These are phyloP conservation scores for Fusarium penzigii DNA, from an alignment of 2,329 filamentous ascomycete genomes.

Conservation along the genomic window DNA sequence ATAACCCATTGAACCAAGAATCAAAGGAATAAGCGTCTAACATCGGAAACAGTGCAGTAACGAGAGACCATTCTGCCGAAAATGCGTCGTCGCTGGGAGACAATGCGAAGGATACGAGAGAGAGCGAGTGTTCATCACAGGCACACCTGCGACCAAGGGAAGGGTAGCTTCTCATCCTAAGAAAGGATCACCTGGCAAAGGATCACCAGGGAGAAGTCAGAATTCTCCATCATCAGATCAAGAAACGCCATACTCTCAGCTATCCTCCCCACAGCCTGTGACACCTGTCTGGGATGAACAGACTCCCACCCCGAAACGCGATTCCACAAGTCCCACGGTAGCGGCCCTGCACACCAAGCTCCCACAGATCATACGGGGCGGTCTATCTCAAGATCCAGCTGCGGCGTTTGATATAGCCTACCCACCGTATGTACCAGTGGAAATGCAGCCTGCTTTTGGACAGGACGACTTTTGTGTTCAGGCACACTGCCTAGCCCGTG, in stretches of 20 bases:
- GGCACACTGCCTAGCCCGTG: constrained; percentile 46
- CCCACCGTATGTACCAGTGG: constrained; percentile 39
- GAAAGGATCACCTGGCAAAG: constrained; percentile 37
- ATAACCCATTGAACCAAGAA: neutral
- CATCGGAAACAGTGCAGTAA: constrained; percentile 57
- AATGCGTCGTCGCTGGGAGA: constrained; percentile 58
- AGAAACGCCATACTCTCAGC: constrained; percentile 23
- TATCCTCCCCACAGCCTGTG: constrained; percentile 42
- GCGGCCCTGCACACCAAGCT: constrained; percentile 48
- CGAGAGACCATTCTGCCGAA: constrained; percentile 59
- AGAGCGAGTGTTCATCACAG: constrained; percentile 64
- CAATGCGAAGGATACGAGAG: constrained; percentile 64
- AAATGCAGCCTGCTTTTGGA: constrained; percentile 37
- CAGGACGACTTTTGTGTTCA: constrained; percentile 43
- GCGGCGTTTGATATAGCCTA: constrained; percentile 40
- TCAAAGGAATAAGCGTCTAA: neutral
- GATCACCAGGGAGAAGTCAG: constrained; percentile 35
- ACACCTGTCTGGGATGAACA: constrained; percentile 53
- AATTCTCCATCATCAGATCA: constrained; percentile 28
- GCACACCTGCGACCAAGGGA: constrained; percentile 55
- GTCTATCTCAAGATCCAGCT: constrained; percentile 20
- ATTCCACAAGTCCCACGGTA: constrained; percentile 41
- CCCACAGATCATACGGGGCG: constrained; percentile 33
- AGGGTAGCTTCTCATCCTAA: constrained; percentile 59
- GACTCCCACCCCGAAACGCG: constrained; percentile 41